Evolutionary conservation across 2,329 filamentous ascomycete species (phyloP).

Genomic region (Parafenestella ontariensis): DNA sequence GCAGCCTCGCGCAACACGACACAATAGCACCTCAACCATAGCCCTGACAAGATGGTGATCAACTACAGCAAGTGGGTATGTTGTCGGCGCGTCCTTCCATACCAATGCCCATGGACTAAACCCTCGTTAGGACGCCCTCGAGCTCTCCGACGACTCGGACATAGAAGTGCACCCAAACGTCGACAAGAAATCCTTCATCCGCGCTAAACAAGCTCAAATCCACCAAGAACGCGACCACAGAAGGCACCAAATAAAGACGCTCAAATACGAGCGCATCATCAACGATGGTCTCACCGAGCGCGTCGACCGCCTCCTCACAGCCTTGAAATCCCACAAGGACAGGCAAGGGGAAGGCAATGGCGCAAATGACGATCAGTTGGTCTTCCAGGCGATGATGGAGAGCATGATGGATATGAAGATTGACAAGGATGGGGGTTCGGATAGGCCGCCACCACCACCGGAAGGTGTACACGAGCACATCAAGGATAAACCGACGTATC

Average conservation of each 20-base stretch:
- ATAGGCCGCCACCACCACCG: conserved; percentile 75
- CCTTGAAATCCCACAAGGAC: conserved; percentile 75
- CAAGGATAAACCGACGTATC: conserved; percentile 81
- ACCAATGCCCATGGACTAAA: too few species aligned
- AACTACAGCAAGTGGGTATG: conserved; percentile 77
- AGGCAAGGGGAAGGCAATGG: conserved; percentile 37
- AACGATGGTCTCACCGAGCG: conserved; percentile 89
- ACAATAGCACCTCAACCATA: conserved; percentile 4
- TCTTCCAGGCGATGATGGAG: conserved; percentile 90
- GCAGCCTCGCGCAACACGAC: conserved; percentile 19
- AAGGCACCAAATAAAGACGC: conserved; percentile 84
- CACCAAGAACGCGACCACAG: conserved; percentile 88
- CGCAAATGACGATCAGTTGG: conserved; percentile 72
- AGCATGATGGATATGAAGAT: conserved; percentile 64
- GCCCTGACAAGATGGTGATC: conserved; percentile 57
- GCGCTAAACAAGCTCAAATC: conserved; percentile 96
- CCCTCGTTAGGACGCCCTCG: conserved; percentile 74
- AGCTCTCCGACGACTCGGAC: conserved; percentile 97
- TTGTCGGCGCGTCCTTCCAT: too few species aligned
- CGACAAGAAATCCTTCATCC: conserved; percentile 97
- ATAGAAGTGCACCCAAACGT: conserved; percentile 99
- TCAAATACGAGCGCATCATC: conserved; percentile 91
- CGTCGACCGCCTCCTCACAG: conserved; percentile 78
- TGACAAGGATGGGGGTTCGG: conserved; percentile 54
- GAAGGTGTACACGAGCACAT: conserved; percentile 79